These are phyloP conservation scores for Suillus variegatus DNA, from an alignment of 768 basidiomycete genomes.

Conservation along the genomic window DNA sequence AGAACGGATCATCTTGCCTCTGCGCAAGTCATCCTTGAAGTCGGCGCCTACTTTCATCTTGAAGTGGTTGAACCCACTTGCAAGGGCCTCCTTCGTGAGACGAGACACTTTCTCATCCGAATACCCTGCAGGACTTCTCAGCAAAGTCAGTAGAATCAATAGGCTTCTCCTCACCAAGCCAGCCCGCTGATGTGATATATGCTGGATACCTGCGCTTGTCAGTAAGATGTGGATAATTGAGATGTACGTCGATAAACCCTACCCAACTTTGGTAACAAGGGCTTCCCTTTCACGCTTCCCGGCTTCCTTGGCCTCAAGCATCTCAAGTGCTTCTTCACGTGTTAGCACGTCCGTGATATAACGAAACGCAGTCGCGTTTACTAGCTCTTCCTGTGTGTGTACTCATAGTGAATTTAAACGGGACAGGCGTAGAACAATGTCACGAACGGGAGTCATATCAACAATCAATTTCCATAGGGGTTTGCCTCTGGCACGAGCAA, in stretches of 20 bases:
- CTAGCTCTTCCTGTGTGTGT: constrained; percentile 74
- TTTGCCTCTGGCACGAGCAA: constrained; percentile 74
- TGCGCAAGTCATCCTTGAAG: constrained; percentile 78
- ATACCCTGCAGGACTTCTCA: constrained; percentile 57
- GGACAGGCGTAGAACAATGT: background rate
- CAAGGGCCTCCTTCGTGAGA: constrained; percentile 83
- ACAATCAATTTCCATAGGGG: constrained; percentile 94
- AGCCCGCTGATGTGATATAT: constrained; percentile 91
- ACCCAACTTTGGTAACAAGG: constrained; percentile 72
- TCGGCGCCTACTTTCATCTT: constrained; percentile 98
- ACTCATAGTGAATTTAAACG: background rate
- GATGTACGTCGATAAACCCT: constrained; percentile 10
- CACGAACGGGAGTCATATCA: constrained; percentile 77
- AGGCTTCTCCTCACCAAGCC: constrained; percentile 59
- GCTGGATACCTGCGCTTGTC: constrained; percentile 74
- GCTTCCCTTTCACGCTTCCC: constrained; percentile 80
- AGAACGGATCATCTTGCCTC: constrained; percentile 86
- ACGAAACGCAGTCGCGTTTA: constrained; percentile 74
- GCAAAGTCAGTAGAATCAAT: background rate
- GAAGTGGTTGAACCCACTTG: constrained; percentile 95
- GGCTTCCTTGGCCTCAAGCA: constrained; percentile 76
- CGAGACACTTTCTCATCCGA: constrained; percentile 88
- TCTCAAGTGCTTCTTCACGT: constrained; percentile 80
- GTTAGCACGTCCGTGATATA: constrained; percentile 96
- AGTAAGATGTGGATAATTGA: background rate